Percentiles rank a stretch among this genome's conserved stretches.
Evolutionary conservation across 805 yeast species (phyloP).

Genomic region (Starmerella bacillaris): DNA sequence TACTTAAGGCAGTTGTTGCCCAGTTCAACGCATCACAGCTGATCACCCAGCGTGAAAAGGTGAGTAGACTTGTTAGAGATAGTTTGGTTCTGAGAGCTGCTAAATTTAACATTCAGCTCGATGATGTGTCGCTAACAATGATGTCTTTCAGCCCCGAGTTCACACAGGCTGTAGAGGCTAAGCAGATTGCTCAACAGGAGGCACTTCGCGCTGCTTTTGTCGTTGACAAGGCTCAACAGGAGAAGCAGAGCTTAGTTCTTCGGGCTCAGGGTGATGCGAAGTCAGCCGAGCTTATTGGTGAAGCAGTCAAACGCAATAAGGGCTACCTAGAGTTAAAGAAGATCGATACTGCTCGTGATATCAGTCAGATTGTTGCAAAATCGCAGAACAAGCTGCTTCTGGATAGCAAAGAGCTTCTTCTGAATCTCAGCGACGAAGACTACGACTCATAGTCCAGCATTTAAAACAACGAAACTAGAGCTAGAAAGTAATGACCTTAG

Average conservation of each 20-base stretch:
- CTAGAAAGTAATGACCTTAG: too few relatives aligned
- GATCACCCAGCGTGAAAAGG: constrained; percentile 97
- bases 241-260: constrained; percentile 90
- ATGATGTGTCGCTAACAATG: constrained; percentile 88
- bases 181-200: constrained; percentile 98
- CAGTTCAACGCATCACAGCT: constrained; percentile 96
- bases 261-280: constrained; percentile 97
- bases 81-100: constrained; percentile 79
- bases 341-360: constrained; percentile 91
- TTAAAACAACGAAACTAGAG: neutral
- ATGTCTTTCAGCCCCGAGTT: constrained; percentile 98
- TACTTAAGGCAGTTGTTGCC: constrained; percentile 88
- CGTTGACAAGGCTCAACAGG: constrained; percentile 93
- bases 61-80: constrained; percentile 78
- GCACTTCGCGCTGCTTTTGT: constrained; percentile 96
- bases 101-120: constrained; percentile 70
- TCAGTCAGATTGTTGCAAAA: constrained; percentile 63
- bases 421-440: constrained; percentile 65
- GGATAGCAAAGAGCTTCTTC: constrained; percentile 78
- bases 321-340: constrained; percentile 95
- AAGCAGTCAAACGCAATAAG: constrained; percentile 87
- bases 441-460: constrained; percentile 1
- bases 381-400: constrained; percentile 85
- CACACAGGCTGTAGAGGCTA: constrained; percentile 93
- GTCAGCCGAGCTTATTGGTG: constrained; percentile 96